phyloP scores from a whole-genome alignment of 164 flowering plant genomes.

The Piper longum region DNA sequence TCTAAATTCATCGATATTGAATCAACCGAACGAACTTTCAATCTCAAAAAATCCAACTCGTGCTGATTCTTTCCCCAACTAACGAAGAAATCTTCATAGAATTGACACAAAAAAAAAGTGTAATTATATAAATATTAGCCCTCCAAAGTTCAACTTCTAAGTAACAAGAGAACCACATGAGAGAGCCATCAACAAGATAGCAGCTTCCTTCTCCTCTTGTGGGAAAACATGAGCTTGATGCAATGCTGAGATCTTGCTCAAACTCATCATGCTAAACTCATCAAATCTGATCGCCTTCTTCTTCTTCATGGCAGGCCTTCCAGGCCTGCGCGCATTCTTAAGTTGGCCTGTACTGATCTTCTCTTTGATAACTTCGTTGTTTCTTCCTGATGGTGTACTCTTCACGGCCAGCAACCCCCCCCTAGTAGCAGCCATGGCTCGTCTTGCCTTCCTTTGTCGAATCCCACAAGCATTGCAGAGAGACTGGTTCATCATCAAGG shows the following conservation, averaged over 20 bases:
- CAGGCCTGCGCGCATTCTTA: conserved; percentile 41
- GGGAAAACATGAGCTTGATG: conserved; percentile 49
- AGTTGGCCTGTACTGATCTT: conserved; percentile 18
- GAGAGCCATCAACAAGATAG: conserved; percentile 82
- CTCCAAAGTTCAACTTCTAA: conserved; percentile 13
- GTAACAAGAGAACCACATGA: conserved; percentile 67
- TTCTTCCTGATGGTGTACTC: conserved; percentile 8
- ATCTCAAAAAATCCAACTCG: no score
- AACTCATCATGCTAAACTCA: conserved; percentile 32
- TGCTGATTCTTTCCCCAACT: no score
- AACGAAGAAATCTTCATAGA: no score
- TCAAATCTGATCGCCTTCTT: conserved; percentile 39
- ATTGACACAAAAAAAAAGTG: no score
- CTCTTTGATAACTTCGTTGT: conserved; percentile 17
- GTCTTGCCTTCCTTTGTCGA: conserved; percentile 68
- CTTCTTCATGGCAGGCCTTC: conserved; percentile 11
- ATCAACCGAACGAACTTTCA: no score
- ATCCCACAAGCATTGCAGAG: conserved; percentile 90
- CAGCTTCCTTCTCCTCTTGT: conserved; percentile 89
- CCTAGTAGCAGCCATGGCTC: conserved; percentile 41
- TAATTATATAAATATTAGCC: no score
- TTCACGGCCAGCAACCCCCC: conserved; percentile 8
- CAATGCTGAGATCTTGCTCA: conserved; percentile 41
- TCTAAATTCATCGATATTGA: no score
- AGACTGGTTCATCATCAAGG: conserved; percentile 28